phyloP scores from a whole-genome alignment of 345 rosid species.

The Linum usitatissimum region DNA sequence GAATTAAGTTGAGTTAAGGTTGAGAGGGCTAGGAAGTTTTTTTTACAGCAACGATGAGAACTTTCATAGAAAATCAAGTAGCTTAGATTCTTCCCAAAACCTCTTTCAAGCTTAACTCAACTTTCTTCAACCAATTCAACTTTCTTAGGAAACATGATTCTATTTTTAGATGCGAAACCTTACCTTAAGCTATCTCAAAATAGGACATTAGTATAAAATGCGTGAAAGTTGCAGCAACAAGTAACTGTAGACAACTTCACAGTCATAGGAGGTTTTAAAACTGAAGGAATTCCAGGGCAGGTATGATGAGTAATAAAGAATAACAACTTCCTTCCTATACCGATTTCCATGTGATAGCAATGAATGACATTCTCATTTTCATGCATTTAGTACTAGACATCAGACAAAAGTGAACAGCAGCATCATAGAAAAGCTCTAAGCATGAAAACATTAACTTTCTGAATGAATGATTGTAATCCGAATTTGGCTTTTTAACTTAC shows the following conservation, averaged over 20 bases:
- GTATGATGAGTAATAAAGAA: too few species aligned
- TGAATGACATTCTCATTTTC: slow-evolving; percentile 5
- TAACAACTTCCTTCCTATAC: too few species aligned
- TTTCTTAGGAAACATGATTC: background rate
- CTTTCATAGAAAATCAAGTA: too few species aligned
- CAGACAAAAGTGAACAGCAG: slow-evolving; percentile 4
- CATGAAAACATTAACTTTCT: background rate
- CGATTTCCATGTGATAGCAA: slow-evolving; percentile 17
- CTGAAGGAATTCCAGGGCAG: background rate
- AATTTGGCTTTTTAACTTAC: slow-evolving; percentile 26
- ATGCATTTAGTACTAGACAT: background rate
- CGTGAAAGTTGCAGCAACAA: background rate
- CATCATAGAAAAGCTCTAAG: background rate
- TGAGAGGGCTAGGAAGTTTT: too few species aligned
- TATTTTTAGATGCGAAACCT: background rate
- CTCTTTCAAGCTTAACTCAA: too few species aligned
- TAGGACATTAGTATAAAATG: background rate
- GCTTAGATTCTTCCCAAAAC: too few species aligned
- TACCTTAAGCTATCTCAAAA: background rate
- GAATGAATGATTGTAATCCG: background rate
- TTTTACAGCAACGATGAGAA: too few species aligned
- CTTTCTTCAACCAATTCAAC: too few species aligned
- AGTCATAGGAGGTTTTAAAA: background rate
- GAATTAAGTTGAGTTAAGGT: too few species aligned
- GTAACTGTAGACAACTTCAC: background rate